A percentile compares a stretch with the other conserved stretches of the same genome.
Evolutionary conservation across 306 rosid genomes (phyloP).

Genomic region (Fragaria vesca): DNA sequence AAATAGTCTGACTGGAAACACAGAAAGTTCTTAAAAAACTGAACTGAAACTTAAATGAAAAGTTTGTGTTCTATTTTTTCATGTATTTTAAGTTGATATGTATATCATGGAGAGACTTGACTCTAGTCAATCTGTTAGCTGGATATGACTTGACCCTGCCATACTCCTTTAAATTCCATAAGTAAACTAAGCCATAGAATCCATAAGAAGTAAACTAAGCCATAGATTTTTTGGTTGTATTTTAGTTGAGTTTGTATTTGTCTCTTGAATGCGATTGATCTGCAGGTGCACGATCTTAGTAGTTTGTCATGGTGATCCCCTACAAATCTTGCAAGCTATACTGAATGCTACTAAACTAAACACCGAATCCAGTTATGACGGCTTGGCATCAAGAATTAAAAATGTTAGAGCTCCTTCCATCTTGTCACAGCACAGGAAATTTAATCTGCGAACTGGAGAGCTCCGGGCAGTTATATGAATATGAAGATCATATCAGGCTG

Average conservation of each 20-base stretch:
- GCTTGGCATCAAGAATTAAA: constrained; percentile 42
- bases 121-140: not conserved
- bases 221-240: not conserved
- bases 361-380: constrained; percentile 24
- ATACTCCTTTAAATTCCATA: not conserved
- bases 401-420: constrained; percentile 47
- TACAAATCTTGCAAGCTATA: constrained; percentile 77
- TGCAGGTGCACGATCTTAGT: constrained; percentile 72
- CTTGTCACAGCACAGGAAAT: constrained; percentile 72
- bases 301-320: constrained; percentile 84
- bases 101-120: not conserved
- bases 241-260: not conserved
- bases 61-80: not conserved
- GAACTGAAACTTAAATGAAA: not conserved
- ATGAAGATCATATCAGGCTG: constrained; percentile 18
- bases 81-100: not conserved
- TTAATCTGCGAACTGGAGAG: constrained; percentile 70
- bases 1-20: not conserved
- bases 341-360: constrained; percentile 48
- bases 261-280: not conserved
- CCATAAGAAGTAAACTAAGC: not conserved
- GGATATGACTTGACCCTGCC: not conserved
- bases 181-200: not conserved
- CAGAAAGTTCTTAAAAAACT: not conserved
- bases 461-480: constrained; percentile 42